Conservation (phyloP, 352 stramenopile genomes). For the Globisporangium iwayamae region DNA sequence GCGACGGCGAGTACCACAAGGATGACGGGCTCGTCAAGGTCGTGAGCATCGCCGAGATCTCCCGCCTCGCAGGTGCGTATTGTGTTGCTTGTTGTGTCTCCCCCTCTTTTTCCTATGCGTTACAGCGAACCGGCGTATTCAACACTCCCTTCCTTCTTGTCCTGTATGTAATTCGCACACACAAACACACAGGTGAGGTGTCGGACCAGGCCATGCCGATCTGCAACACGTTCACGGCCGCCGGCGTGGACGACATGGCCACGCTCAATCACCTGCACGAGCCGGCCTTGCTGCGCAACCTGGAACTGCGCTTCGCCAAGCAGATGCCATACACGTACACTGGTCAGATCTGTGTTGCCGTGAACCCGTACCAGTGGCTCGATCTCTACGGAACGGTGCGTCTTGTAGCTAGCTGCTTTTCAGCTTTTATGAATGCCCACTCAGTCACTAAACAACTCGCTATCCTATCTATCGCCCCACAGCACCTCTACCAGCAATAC, state of each 20-base stretch:
- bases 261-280: slow-evolving; percentile 81
- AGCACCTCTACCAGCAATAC: slow-evolving; percentile 65
- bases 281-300: slow-evolving; percentile 71
- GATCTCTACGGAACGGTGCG: slow-evolving; percentile 55
- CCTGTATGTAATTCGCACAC: background rate
- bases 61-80: slow-evolving; percentile 39
- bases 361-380: slow-evolving; percentile 83
- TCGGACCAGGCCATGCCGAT: slow-evolving; percentile 79
- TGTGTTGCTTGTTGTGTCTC: background rate
- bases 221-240: slow-evolving; percentile 68
- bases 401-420: background rate
- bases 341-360: slow-evolving; percentile 73
- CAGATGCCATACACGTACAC: slow-evolving; percentile 82
- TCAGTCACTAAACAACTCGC: background rate
- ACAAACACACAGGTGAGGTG: slow-evolving; percentile 39
- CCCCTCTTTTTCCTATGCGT: background rate
- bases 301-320: slow-evolving; percentile 65
- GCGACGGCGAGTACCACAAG: slow-evolving; percentile 46
- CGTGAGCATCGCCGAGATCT: slow-evolving; percentile 64
- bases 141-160: background rate
- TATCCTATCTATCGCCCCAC: background rate
- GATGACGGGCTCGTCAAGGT: slow-evolving; percentile 60
- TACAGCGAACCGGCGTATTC: background rate
- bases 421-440: background rate
- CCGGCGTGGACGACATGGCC: slow-evolving; percentile 75